Evolutionary conservation across 2,329 filamentous ascomycete species (phyloP).

Genomic region (Xylariaceae sp.): DNA sequence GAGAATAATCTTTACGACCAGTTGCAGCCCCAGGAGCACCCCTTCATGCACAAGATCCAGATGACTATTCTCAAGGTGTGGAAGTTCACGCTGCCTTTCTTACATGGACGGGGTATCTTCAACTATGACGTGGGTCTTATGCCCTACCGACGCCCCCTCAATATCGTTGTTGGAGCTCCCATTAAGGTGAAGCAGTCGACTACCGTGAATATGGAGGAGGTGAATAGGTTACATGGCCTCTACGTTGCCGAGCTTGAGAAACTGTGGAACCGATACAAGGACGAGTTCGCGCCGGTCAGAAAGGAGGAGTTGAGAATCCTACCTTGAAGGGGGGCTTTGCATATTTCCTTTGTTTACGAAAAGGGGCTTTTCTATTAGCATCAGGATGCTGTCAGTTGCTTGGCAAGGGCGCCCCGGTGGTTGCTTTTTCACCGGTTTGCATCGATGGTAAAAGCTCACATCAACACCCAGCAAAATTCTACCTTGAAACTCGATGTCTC

Average conservation of each 20-base stretch:
- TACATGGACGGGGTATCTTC: slow-evolving; percentile 87
- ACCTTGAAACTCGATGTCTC: too few species aligned
- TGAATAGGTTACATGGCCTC: slow-evolving; percentile 71
- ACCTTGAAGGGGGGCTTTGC: slow-evolving; percentile 14
- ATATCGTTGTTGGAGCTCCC: slow-evolving; percentile 82
- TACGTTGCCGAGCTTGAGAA: slow-evolving; percentile 72
- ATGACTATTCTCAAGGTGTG: slow-evolving; percentile 77
- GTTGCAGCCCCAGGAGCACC: slow-evolving; percentile 69
- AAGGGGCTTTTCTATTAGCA: neutral
- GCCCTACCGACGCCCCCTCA: slow-evolving; percentile 83
- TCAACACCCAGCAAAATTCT: too few species aligned
- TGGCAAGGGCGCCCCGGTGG: neutral
- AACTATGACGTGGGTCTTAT: slow-evolving; percentile 97
- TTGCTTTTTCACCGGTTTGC: too few species aligned
- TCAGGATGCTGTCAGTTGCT: neutral
- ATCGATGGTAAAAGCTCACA: too few species aligned
- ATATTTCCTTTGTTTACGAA: neutral
- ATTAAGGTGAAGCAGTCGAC: slow-evolving; percentile 61
- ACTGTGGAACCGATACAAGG: slow-evolving; percentile 74
- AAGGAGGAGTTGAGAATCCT: slow-evolving; percentile 63
- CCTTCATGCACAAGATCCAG: slow-evolving; percentile 73
- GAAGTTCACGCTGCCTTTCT: slow-evolving; percentile 87
- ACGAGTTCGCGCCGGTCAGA: slow-evolving; percentile 61
- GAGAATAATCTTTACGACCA: slow-evolving; percentile 97
- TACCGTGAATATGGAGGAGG: slow-evolving; percentile 66